Conservation (phyloP, 352 stramenopile species). For the Phytophthora hybrid region DNA sequence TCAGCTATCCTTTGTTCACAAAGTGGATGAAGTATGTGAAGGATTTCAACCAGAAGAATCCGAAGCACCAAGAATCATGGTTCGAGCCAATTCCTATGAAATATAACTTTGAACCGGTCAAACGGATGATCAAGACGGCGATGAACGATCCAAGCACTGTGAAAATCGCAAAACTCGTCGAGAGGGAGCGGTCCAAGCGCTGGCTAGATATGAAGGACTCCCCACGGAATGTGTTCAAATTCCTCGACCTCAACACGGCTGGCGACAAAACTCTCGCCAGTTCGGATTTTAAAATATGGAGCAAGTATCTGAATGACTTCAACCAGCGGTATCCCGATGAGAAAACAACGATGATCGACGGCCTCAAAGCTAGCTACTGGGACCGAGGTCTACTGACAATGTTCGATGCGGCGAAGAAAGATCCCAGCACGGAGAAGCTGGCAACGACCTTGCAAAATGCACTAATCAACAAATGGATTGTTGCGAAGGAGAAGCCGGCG, state of each 20-base stretch:
- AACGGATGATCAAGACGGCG: neutral
- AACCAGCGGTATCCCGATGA: neutral
- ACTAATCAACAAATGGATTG: constrained; percentile 1
- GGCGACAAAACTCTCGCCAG: neutral
- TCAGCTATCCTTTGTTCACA: no score
- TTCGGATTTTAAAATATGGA: neutral
- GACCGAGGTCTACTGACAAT: neutral
- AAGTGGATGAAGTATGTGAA: no score
- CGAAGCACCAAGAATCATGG: neutral
- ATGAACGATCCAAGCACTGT: neutral
- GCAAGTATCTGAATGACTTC: neutral
- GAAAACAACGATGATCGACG: neutral
- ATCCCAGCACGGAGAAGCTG: neutral
- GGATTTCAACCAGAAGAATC: no score
- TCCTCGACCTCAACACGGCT: neutral
- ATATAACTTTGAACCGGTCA: neutral
- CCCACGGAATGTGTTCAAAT: no score
- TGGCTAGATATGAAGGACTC: neutral
- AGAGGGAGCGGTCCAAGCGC: neutral
- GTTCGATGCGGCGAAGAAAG: neutral
- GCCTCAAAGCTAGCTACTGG: neutral
- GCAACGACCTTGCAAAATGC: neutral
- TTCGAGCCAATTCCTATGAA: neutral
- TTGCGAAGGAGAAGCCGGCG: neutral
- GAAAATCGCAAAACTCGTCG: neutral